phyloP scores from a whole-genome alignment of 306 rosid species.

The Cicer pinnatifidum region DNA sequence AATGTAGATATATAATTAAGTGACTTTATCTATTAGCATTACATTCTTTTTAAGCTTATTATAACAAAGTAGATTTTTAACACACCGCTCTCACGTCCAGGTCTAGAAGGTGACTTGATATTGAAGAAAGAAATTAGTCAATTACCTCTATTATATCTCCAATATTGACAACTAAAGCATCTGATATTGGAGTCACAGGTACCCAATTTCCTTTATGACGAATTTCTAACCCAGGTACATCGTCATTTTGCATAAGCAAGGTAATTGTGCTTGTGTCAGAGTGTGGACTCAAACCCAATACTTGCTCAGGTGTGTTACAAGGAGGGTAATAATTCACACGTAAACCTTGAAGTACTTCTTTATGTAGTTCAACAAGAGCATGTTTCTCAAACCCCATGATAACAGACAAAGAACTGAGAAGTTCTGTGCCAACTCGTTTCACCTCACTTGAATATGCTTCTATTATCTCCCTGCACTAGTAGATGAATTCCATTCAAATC shows the following conservation, averaged over 20 bases:
- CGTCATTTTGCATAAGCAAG: constrained; percentile 54
- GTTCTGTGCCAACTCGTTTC: constrained; percentile 44
- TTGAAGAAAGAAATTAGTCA: background rate
- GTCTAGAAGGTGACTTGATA: too few species aligned
- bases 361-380: constrained; percentile 48
- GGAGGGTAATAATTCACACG: constrained; percentile 54
- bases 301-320: constrained; percentile 53
- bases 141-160: constrained; percentile 50
- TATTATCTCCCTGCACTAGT: constrained; percentile 43
- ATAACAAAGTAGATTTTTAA: too few species aligned
- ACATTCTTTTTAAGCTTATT: background rate
- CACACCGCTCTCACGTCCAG: too few species aligned
- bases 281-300: constrained; percentile 55
- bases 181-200: constrained; percentile 42
- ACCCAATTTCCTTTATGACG: constrained; percentile 52
- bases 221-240: constrained; percentile 50
- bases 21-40: background rate
- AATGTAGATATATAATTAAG: background rate
- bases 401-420: constrained; percentile 43
- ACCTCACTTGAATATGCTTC: constrained; percentile 52
- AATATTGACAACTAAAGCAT: constrained; percentile 52
- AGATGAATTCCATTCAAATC: background rate
- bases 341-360: constrained; percentile 37
- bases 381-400: constrained; percentile 50
- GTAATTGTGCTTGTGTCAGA: constrained; percentile 56